Conservation (phyloP, 441 rosid genomes). For the Populus tomentosa region DNA sequence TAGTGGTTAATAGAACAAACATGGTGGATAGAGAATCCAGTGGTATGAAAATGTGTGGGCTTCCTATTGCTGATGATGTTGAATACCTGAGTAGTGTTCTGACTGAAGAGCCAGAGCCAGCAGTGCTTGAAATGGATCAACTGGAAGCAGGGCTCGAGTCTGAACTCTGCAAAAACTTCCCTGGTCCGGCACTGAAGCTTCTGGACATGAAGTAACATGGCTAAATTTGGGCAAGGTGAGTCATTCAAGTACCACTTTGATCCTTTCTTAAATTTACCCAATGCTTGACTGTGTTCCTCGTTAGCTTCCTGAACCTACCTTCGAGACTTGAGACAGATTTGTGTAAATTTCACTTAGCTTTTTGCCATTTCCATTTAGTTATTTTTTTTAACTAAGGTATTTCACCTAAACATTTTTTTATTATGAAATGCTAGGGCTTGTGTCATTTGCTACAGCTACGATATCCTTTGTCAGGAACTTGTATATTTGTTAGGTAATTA, state of each 20-base stretch:
- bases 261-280: background rate
- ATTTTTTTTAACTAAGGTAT: too few relatives aligned
- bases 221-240: constrained; percentile 38
- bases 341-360: too few relatives aligned
- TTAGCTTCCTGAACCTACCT: too few relatives aligned
- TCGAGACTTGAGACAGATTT: too few relatives aligned
- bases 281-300: background rate
- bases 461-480: background rate
- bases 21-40: constrained; percentile 22
- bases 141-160: constrained; percentile 78
- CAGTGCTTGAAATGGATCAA: constrained; percentile 54
- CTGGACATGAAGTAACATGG: constrained; percentile 9
- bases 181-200: constrained; percentile 22
- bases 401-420: background rate
- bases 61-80: constrained; percentile 35
- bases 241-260: background rate
- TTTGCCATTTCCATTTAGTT: too few relatives aligned
- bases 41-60: constrained; percentile 21
- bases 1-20: constrained; percentile 19
- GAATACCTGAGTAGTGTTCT: constrained; percentile 74
- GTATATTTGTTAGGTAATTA: background rate
- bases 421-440: background rate
- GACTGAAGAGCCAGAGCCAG: constrained; percentile 68
- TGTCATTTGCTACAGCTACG: background rate
- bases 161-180: constrained; percentile 70